A percentile compares a stretch with the other conserved stretches of the same genome.
Evolutionary conservation across 2,329 filamentous ascomycete genomes (phyloP).

Genomic region (Venturia oleaginea): DNA sequence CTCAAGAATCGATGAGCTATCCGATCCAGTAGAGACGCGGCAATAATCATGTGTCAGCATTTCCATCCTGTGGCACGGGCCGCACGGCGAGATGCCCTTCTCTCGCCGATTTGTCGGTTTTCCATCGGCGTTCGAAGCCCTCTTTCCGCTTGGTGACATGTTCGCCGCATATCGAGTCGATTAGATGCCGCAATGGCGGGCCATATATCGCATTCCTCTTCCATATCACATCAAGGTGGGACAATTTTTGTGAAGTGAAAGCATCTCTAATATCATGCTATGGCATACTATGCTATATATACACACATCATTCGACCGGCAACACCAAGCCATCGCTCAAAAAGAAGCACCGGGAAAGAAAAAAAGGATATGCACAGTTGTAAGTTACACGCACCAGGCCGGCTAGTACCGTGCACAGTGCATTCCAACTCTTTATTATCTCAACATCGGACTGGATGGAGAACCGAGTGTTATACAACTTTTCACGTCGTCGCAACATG

Average conservation of each 20-base stretch:
- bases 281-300: neutral
- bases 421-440: neutral
- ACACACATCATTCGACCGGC: neutral
- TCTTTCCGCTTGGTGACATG: neutral
- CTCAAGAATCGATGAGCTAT: neutral
- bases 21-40: neutral
- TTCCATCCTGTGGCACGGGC: neutral
- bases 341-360: neutral
- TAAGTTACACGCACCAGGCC: neutral
- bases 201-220: neutral
- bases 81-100: neutral
- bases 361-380: neutral
- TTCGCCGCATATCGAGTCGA: neutral
- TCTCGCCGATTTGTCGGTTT: neutral
- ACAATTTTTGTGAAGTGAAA: neutral
- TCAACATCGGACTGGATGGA: neutral
- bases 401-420: neutral
- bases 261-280: neutral
- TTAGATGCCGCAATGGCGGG: neutral
- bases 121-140: neutral
- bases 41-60: neutral
- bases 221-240: neutral
- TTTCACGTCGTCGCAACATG: neutral
- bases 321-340: neutral
- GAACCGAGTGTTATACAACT: neutral